phyloP scores from a whole-genome alignment of 108 stramenopile species.

The Cylindrotheca fusiformis region DNA sequence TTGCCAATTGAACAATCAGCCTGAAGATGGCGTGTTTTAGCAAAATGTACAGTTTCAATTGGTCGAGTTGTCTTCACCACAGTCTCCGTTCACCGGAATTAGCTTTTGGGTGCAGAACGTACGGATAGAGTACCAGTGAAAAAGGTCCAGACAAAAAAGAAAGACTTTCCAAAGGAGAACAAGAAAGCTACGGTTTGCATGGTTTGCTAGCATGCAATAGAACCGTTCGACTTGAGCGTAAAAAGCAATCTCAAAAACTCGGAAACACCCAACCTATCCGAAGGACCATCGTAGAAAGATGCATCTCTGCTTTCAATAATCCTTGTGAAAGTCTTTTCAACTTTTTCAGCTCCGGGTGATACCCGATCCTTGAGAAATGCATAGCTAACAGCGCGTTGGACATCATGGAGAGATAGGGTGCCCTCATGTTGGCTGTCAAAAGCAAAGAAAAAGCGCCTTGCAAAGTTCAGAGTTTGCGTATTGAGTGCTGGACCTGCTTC shows the following conservation, averaged over 20 bases:
- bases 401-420: slow-evolving; percentile 32
- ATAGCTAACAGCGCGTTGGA: slow-evolving; percentile 44
- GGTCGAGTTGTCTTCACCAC: too few relatives aligned
- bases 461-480: slow-evolving; percentile 31
- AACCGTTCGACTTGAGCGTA: slow-evolving; percentile 18
- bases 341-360: slow-evolving; percentile 7
- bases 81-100: too few relatives aligned
- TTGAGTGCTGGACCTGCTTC: slow-evolving; percentile 24
- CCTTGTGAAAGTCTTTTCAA: slow-evolving; percentile 9
- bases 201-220: too few relatives aligned
- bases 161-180: too few relatives aligned
- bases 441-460: slow-evolving; percentile 48
- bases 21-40: too few relatives aligned
- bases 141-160: too few relatives aligned
- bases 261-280: slow-evolving; percentile 25
- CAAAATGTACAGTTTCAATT: too few relatives aligned
- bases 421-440: slow-evolving; percentile 50
- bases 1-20: too few relatives aligned
- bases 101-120: too few relatives aligned
- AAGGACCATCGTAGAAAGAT: not conserved
- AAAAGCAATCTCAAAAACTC: slow-evolving; percentile 43
- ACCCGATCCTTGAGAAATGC: slow-evolving; percentile 36
- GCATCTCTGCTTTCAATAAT: not conserved
- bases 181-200: too few relatives aligned
- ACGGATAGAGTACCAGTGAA: too few relatives aligned